Base-by-base conservation (phyloP, 108 stramenopile genomes). In the Mediolabrus comicus region DNA sequence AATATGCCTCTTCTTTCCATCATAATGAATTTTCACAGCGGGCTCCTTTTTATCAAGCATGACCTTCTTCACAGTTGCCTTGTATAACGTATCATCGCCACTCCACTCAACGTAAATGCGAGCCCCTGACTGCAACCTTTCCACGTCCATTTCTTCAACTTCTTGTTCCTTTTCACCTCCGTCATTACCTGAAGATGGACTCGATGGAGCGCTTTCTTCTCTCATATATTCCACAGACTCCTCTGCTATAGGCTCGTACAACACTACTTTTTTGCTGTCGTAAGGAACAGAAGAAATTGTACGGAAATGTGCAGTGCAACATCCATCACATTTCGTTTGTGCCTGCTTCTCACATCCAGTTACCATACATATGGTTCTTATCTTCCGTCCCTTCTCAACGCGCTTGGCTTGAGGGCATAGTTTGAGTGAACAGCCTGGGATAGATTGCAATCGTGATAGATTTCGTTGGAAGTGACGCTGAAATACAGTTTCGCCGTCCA, bases 1-100 rank as follows among this genome's bases (percentile, higher is more conserved):
- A 35, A 75, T 68, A 27, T 75, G 74, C 1, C 67, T 67, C 61
- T 75, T 75, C 35, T 75, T 75, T 11, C 74, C 74, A 62, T 75
- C 74, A 36, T 75, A 75, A 68, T 75, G 74, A 46, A 75, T 39
- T 39, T 68, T 75, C 16, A 75, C 10, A 32, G 58, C 30, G 11
- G 62, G 53, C 8, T 35, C 60, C 9, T 33, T 36, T 2, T 32
- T 39, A 12, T 75, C 61, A 32, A 62, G 28, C 16, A 53, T 12
- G 12, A 67, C 46, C 35, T 67, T 75, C 39, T 68, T 75, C 5
- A 75, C 74, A 14, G 74, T 75, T 24, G 74, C 74, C 46, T 62
- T 67, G 55, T 62, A 75, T 11, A 75, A 55, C 67, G 17, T 39
- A 14, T 35, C 60, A 36, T 68, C 74, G 36, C 34, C 58, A 49